Evolutionary conservation across 768 basidiomycete genomes (phyloP).

Genomic region (Phylloporus scabripes): DNA sequence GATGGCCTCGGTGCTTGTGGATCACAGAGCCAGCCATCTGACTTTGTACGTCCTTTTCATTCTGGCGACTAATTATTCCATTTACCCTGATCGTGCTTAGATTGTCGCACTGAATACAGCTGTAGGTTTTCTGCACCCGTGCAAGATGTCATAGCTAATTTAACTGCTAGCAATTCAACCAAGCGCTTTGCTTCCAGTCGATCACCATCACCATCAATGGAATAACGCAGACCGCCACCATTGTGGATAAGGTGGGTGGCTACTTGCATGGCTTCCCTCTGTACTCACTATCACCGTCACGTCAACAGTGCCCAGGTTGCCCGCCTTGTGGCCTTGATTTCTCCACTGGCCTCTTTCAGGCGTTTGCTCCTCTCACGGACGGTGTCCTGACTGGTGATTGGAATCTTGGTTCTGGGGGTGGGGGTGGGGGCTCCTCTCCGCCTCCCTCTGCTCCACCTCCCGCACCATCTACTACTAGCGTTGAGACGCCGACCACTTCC

Average conservation of each 20-base stretch:
- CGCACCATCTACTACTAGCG: conserved; percentile 12
- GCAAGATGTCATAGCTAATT: conserved; percentile 1
- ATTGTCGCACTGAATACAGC: conserved; percentile 45
- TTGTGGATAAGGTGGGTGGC: conserved; percentile 52
- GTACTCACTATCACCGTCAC: background rate
- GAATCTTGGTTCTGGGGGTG: conserved; percentile 35
- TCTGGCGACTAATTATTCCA: background rate
- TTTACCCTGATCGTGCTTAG: conserved; percentile 28
- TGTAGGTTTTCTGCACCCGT: conserved; percentile 10
- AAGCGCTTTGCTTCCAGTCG: conserved; percentile 51
- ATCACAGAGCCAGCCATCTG: conserved; percentile 11
- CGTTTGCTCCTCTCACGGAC: conserved; percentile 41
- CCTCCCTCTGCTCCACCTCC: conserved; percentile 10
- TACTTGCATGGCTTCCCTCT: background rate
- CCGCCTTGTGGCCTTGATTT: conserved; percentile 63
- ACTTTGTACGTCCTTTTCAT: conserved; percentile 29
- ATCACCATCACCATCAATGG: conserved; percentile 62
- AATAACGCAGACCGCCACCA: conserved; percentile 49
- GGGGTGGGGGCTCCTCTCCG: conserved; percentile 13
- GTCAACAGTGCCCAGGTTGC: conserved; percentile 59
- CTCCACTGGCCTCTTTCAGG: conserved; percentile 57
- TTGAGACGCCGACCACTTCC: conserved; percentile 17
- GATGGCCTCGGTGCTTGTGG: conserved; percentile 45
- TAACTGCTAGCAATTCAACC: conserved; percentile 46
- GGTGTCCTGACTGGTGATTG: conserved; percentile 62